phyloP scores from a whole-genome alignment of 345 rosid species.

The Heritiera fomes region DNA sequence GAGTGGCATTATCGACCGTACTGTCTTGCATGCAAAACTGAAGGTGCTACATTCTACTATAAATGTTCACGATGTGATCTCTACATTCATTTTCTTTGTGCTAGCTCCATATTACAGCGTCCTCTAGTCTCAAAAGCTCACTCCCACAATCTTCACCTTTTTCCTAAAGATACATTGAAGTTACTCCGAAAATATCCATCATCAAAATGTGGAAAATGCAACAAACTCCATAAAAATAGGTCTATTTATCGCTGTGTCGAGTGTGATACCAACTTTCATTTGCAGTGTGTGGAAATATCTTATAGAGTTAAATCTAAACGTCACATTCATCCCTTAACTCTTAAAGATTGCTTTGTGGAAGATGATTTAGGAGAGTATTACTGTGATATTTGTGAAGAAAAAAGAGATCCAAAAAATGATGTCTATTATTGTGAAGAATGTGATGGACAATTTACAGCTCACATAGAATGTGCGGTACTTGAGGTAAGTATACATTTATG shows the following conservation, averaged over 20 bases:
- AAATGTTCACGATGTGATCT: not conserved
- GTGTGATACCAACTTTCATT: not conserved
- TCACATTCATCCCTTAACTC: not conserved
- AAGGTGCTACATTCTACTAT: fast-evolving
- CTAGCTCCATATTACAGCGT: not conserved
- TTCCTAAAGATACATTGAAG: not conserved
- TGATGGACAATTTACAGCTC: not conserved
- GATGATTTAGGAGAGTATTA: not conserved
- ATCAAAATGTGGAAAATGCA: not conserved
- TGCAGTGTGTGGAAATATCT: not conserved
- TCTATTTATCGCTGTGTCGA: not conserved
- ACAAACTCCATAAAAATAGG: not conserved
- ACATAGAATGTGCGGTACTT: too few species aligned
- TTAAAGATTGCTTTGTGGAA: not conserved
- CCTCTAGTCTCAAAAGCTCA: not conserved
- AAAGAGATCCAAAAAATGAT: not conserved
- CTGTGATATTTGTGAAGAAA: too few species aligned
- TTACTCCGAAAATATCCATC: not conserved
- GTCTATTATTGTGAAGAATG: not conserved
- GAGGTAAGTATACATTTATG: too few species aligned
- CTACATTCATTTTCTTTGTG: not conserved
- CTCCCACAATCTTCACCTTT: not conserved
- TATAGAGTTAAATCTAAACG: not conserved
- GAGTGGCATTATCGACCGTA: not conserved
- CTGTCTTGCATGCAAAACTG: not conserved